Evolutionary conservation across 192 early-diverging fungal genomes (phyloP).

Genomic region (Backusella tuberculispora): DNA sequence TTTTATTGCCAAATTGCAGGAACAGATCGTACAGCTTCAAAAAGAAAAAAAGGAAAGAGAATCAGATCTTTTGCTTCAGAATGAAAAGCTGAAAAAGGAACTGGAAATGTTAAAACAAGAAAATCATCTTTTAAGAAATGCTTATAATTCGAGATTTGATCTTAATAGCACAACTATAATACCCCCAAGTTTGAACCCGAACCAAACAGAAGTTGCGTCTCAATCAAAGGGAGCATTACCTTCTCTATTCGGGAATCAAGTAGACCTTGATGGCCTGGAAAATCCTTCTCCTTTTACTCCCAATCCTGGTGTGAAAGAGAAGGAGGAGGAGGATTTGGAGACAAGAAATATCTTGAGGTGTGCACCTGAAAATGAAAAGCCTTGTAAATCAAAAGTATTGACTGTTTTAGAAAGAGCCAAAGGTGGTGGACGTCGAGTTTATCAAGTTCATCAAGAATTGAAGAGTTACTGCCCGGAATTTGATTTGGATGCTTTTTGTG

Average conservation of each 20-base stretch:
- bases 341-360: not conserved
- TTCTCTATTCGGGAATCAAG: not conserved
- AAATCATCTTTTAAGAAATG: not conserved
- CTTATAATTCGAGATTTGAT: not conserved
- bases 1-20: not conserved
- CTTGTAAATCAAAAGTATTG: not conserved
- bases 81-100: not conserved
- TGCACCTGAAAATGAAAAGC: constrained; percentile 15
- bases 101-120: not conserved
- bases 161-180: not conserved
- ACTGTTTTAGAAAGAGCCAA: not conserved
- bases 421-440: not conserved
- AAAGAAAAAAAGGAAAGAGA: constrained; percentile 5
- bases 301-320: not conserved
- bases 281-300: not conserved
- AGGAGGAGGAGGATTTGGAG: not conserved
- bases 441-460: not conserved
- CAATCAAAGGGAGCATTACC: not conserved
- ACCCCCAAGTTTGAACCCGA: not conserved
- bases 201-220: not conserved
- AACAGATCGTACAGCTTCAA: not conserved
- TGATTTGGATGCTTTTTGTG: constrained; percentile 3
- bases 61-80: not conserved
- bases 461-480: constrained; percentile 17
- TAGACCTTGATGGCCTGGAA: not conserved